These are phyloP conservation scores for Aspergillus uvarum DNA, from an alignment of 2,329 filamentous ascomycete genomes.

Conservation along the genomic window DNA sequence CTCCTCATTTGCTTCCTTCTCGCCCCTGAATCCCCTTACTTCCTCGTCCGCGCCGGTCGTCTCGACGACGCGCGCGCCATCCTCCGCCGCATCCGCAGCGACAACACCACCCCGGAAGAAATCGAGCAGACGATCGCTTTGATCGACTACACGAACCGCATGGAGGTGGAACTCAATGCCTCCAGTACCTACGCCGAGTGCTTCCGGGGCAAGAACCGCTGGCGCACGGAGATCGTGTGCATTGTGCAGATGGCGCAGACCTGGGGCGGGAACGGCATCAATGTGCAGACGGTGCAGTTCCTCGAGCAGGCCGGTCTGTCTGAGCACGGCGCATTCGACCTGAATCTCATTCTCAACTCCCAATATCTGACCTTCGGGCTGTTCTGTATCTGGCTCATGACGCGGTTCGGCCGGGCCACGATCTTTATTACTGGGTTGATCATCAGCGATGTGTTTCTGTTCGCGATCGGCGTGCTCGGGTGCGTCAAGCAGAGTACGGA, in stretches of 20 bases:
- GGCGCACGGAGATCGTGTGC: not conserved
- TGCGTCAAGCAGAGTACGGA: too few species aligned
- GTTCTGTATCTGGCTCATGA: not conserved
- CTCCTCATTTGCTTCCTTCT: too few species aligned
- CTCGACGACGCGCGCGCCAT: not conserved
- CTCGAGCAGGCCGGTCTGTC: not conserved
- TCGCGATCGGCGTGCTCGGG: too few species aligned
- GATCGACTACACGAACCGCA: not conserved
- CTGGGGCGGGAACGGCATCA: not conserved
- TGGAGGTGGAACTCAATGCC: too few species aligned
- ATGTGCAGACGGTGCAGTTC: not conserved
- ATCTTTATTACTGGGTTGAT: not conserved
- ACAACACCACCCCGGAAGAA: not conserved
- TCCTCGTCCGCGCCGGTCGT: too few species aligned
- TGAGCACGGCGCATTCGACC: not conserved
- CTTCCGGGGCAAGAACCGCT: too few species aligned
- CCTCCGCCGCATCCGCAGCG: not conserved
- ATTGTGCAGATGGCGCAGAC: not conserved
- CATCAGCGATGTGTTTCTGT: not conserved
- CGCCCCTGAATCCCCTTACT: too few species aligned
- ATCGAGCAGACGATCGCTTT: not conserved
- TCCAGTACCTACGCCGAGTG: too few species aligned
- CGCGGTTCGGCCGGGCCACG: not conserved
- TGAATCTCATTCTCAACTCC: not conserved
- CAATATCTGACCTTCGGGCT: not conserved